A percentile compares a stretch with the other conserved stretches of the same genome.
Evolutionary conservation across 2,329 filamentous ascomycete species (phyloP).

Genomic region (Fusarium mangiferae): DNA sequence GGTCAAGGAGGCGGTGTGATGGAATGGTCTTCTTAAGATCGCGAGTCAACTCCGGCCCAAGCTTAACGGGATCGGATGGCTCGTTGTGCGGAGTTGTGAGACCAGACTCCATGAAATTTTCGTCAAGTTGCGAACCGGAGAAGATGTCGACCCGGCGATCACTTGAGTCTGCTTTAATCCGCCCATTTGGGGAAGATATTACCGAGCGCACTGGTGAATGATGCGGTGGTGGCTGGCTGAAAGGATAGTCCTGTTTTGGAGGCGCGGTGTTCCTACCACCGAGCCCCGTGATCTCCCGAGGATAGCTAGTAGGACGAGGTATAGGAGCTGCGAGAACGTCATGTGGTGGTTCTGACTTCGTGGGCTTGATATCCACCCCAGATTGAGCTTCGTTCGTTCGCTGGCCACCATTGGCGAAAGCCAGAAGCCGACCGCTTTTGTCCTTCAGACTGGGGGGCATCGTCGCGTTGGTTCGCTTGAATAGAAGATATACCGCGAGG

Average conservation of each 20-base stretch:
- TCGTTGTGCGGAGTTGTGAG: conserved; percentile 52
- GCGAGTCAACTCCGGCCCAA: conserved; percentile 38
- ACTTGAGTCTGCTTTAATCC: conserved; percentile 21
- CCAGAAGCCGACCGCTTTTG: conserved; percentile 46
- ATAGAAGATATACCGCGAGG: neutral
- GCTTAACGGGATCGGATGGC: conserved; percentile 37
- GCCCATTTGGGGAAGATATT: conserved; percentile 36
- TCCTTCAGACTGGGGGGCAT: conserved; percentile 49
- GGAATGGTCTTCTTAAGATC: conserved; percentile 40
- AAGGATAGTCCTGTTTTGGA: conserved; percentile 41
- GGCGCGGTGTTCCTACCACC: conserved; percentile 45
- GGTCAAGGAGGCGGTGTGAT: conserved; percentile 15
- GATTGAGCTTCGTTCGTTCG: conserved; percentile 33
- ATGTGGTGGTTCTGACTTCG: conserved; percentile 29
- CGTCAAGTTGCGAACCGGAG: conserved; percentile 52
- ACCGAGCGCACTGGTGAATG: conserved; percentile 34
- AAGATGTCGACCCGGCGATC: conserved; percentile 46
- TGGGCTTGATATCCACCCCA: conserved; percentile 32
- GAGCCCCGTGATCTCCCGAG: conserved; percentile 51
- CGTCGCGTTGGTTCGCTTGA: conserved; percentile 1
- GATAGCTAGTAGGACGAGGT: conserved; percentile 47
- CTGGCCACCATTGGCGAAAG: conserved; percentile 44
- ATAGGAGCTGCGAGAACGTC: conserved; percentile 28
- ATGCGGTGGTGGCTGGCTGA: conserved; percentile 40
- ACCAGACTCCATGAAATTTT: conserved; percentile 53